These are phyloP conservation scores for Corymbia citriodora DNA, from an alignment of 441 rosid genomes.

Conservation along the genomic window DNA sequence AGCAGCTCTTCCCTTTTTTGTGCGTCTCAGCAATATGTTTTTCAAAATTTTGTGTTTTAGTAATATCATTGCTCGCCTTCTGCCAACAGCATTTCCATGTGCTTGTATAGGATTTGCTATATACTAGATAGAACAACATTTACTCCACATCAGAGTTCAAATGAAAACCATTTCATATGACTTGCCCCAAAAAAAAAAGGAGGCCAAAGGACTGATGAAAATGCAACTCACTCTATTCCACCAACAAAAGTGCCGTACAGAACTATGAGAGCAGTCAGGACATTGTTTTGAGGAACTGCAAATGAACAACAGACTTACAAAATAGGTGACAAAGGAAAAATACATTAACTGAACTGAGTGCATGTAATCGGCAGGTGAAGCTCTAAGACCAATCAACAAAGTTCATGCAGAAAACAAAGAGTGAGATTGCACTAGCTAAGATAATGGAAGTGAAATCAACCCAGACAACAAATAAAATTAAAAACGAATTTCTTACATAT, in stretches of 20 bases:
- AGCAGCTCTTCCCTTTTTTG: conserved; percentile 92
- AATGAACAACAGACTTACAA: not conserved
- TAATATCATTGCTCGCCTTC: conserved; percentile 83
- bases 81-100: conserved; percentile 30
- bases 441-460: not conserved
- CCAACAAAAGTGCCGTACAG: conserved; percentile 98
- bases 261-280: conserved; percentile 64
- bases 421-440: not conserved
- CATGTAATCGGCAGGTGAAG: not conserved
- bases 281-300: conserved; percentile 57
- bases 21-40: conserved; percentile 73
- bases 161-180: not conserved
- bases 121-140: conserved; percentile 31
- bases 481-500: not conserved
- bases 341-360: not conserved
- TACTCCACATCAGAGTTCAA: not conserved
- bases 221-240: conserved; percentile 82
- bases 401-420: not conserved
- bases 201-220: not conserved
- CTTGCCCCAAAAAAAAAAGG: not conserved
- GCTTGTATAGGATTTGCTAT: conserved; percentile 72
- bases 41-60: conserved; percentile 77
- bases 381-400: not conserved
- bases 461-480: not conserved
- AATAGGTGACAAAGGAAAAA: not conserved